Percentiles rank a stretch among this genome's conserved stretches.
Evolutionary conservation across 257 asterid genomes (phyloP).

Genomic region (Anisodus tanguticus): DNA sequence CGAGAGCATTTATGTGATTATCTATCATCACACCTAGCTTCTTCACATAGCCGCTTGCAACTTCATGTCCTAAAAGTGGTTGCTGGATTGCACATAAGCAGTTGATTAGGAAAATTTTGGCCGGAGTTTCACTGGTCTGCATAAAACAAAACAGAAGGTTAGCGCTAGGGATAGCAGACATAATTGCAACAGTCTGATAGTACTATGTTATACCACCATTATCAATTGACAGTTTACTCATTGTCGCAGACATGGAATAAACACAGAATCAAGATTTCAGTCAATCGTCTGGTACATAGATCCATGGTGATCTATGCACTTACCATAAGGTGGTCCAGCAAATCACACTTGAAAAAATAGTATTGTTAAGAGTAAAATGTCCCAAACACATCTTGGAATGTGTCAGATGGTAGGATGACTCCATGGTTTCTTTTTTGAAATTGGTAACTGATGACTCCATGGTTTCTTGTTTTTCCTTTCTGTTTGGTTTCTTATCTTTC

Average conservation of each 20-base stretch:
- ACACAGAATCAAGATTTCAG: not conserved
- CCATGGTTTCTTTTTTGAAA: not conserved
- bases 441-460: not conserved
- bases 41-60: constrained; percentile 74
- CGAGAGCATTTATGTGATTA: constrained; percentile 66
- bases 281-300: not conserved
- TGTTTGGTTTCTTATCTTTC: not conserved
- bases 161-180: not conserved
- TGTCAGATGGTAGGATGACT: constrained; percentile 15
- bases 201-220: not conserved
- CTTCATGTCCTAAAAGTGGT: constrained; percentile 74
- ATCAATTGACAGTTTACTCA: not conserved
- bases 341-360: not conserved
- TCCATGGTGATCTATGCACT: not conserved
- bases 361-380: not conserved
- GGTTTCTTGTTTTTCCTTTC: not conserved
- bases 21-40: constrained; percentile 82
- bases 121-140: constrained; percentile 89
- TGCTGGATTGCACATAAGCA: constrained; percentile 90
- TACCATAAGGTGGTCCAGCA: constrained; percentile 22
- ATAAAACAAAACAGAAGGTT: constrained; percentile 34
- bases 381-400: constrained; percentile 20
- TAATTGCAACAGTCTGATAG: not conserved
- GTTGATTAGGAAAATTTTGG: constrained; percentile 86
- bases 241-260: not conserved